Evolutionary conservation across 176 grass and related monocot species (phyloP), one percentile per base, ranked within the genome.

Genomic region (Hordeum marinum): DNA sequence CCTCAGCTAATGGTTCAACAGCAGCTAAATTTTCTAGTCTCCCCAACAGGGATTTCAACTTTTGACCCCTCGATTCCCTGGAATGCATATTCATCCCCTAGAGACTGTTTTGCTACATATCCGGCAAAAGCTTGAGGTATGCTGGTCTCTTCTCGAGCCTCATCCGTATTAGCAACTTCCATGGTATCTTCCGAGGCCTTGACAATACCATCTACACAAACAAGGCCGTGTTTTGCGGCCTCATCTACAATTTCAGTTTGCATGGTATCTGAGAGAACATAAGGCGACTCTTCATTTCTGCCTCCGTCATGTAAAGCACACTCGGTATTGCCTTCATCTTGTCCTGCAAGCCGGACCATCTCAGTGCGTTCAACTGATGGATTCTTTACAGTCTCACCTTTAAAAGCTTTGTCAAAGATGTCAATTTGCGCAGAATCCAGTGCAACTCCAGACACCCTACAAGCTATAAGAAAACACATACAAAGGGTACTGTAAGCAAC

Each of bases 301-400:
- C 31, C 29, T 82, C 21, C 41, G 7, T 9, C 62, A 23, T 64
- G 26, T 66, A 80, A 46, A 46, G 61, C 41, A 46, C 3, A 3
- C 60, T 80, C 11, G 17, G 42, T 32, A 13, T 3, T 81, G 63
- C 11, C 43, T 31, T 73, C 66, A 88, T 39, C 26, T 61, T 62
- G 58, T 27, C 14, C 76, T 23, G 21, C 62, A 64, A 66, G 63
- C 23, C 77, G 63, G 42, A 69, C 15, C 36, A 86, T 40, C 32
- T 42, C 20, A 70, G 27, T 27, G 11, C 8, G 35, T 64, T 84
- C 81, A 63, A 11, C 14, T 62, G 36, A 81, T 21, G 64, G 4
- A 86, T 86, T 54, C 23, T n/a, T 15, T 37, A 73, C 55, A 85
- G 66, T 10, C 43, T 54, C 67, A 81, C 40, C 76, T 15, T 78